Evolutionary conservation across 2,329 filamentous ascomycete species (phyloP).

Genomic region (Plectosphaerella plurivora): DNA sequence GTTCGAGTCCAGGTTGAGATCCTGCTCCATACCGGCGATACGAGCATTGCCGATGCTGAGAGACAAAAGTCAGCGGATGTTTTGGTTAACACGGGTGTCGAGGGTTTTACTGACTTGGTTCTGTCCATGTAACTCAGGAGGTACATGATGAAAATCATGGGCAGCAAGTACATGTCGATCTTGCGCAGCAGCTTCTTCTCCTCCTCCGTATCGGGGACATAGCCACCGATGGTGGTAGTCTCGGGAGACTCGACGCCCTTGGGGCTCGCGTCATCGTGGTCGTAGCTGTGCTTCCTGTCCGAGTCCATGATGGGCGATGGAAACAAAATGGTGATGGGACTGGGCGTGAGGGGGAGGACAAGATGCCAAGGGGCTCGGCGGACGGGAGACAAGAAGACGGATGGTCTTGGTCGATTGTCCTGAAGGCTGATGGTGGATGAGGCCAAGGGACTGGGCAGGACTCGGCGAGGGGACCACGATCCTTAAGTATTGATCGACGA

Average conservation of each 20-base stretch:
- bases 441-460: not conserved
- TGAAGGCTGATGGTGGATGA: not conserved
- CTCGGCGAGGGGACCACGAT: not conserved
- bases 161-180: slow-evolving; percentile 34
- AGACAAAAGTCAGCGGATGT: slow-evolving; percentile 3
- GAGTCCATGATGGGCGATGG: not conserved
- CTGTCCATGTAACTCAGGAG: slow-evolving; percentile 56
- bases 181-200: slow-evolving; percentile 28
- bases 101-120: slow-evolving; percentile 32
- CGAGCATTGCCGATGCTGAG: slow-evolving; percentile 48
- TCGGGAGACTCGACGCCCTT: slow-evolving; percentile 2
- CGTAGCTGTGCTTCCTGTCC: slow-evolving; percentile 1
- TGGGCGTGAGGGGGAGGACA: too few species aligned
- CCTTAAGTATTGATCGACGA: not conserved
- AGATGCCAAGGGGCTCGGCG: slow-evolving; percentile 21
- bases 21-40: slow-evolving; percentile 40
- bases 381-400: too few species aligned
- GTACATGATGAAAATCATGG: slow-evolving; percentile 51
- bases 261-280: not conserved
- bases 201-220: slow-evolving; percentile 22
- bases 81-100: slow-evolving; percentile 12
- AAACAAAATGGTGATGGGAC: not conserved
- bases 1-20: slow-evolving; percentile 47
- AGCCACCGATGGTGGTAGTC: slow-evolving; percentile 11
- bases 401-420: too few species aligned